Base-by-base conservation (phyloP, 768 basidiomycete genomes). In the Lyophyllum semitale region DNA sequence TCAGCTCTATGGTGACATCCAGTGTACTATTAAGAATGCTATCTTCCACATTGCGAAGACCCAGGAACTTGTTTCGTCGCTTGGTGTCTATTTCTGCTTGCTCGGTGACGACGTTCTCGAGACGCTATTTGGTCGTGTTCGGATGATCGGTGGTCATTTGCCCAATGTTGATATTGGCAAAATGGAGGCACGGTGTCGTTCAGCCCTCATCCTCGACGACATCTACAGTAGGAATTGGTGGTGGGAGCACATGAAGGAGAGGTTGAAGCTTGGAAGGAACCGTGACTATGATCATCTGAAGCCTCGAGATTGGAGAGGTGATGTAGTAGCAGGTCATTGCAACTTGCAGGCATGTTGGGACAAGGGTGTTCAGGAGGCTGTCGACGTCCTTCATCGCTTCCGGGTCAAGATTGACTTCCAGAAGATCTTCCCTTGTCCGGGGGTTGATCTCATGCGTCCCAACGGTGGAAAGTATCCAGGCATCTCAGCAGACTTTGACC, bases 101-200 rank as follows among this genome's bases (percentile, higher is more conserved):
- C 54, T 55, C 22, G 69, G 71, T 15, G 63, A 67, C 42, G 68
- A 73, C 50, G 59, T 59, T 1, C 61, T 73, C 2, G 67, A 73
- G 46, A 43, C 59, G 1, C 29, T 69, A 0, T 72, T 72, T 54
- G 67, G 68, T 2, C 53, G 60, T 1, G 47, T 61, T 17, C 60
- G 55, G 12, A 69, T 67, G 68, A 62, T 66, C 53, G 69, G 59
- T 1, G 60, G 59, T 4, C 66, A 67, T 40, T 53, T 49, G 11
- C 58, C 60, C 13, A 65, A 67, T 57, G 54, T 61, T 25, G 57
- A 61, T 41, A 35, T 57, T 17, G 54, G 54, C 9, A 53, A 63
- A 35, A 23, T 66, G 52, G 13, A 57, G 37, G 35, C 61, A 20
- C 65, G 59, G 8, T 58, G 63, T 33, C 33, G 32, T 4, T 58